These are phyloP conservation scores for Pisolithus tinctorius DNA, from an alignment of 768 basidiomycete genomes.

Conservation along the genomic window DNA sequence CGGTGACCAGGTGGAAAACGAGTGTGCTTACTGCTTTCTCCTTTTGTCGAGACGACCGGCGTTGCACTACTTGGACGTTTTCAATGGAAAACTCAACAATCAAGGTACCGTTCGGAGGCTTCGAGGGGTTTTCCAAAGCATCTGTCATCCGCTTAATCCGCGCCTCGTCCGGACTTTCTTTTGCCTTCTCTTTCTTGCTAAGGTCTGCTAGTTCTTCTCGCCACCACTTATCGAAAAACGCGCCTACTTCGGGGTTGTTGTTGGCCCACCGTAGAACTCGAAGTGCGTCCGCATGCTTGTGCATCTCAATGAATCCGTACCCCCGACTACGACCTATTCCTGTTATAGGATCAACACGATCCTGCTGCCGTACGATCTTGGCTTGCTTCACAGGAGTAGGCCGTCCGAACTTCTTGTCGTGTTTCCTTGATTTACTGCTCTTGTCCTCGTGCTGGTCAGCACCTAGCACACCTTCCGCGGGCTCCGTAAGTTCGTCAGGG, in stretches of 20 bases:
- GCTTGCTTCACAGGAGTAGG: constrained; percentile 69
- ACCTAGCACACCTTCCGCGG: constrained; percentile 22
- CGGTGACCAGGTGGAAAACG: not conserved
- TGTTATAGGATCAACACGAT: constrained; percentile 83
- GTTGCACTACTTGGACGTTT: constrained; percentile 83
- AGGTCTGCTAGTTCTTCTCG: constrained; percentile 65
- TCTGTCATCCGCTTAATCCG: constrained; percentile 55
- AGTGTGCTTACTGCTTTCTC: constrained; percentile 22
- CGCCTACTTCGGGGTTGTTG: constrained; percentile 65
- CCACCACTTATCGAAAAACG: constrained; percentile 78
- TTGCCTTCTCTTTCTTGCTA: constrained; percentile 46
- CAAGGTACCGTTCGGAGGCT: constrained; percentile 43
- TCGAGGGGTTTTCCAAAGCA: constrained; percentile 37
- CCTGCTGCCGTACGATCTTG: constrained; percentile 86
- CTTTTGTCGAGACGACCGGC: constrained; percentile 52
- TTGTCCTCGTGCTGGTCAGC: constrained; percentile 20
- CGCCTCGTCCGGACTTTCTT: constrained; percentile 40
- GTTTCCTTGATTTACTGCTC: constrained; percentile 19
- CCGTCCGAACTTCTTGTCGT: constrained; percentile 21
- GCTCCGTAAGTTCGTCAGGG: constrained; percentile 63
- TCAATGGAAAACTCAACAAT: constrained; percentile 97
- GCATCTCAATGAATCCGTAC: constrained; percentile 93
- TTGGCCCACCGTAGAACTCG: constrained; percentile 92
- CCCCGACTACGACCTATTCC: constrained; percentile 87
- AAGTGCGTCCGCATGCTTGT: constrained; percentile 82